phyloP scores from a whole-genome alignment of 2,329 filamentous ascomycete species.

The Hymenoscyphus fructigenus region DNA sequence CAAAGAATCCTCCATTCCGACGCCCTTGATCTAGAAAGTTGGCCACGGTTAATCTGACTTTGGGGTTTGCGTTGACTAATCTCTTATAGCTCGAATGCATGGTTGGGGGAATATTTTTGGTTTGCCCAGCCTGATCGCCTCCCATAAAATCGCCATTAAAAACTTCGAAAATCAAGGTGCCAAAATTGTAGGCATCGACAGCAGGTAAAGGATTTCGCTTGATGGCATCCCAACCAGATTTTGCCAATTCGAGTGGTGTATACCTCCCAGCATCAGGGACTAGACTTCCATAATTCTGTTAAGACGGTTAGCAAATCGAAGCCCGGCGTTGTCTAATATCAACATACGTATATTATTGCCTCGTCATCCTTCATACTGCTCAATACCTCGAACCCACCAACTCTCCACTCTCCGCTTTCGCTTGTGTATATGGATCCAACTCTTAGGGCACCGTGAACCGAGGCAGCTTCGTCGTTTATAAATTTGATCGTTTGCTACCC shows the following conservation, averaged over 20 bases:
- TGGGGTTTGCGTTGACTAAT: conserved; percentile 84
- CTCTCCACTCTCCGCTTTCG: conserved; percentile 96
- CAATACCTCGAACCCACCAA: conserved; percentile 88
- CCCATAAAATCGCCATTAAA: conserved; percentile 84
- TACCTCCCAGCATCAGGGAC: conserved; percentile 84
- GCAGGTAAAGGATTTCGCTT: conserved; percentile 79
- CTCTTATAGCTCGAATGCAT: conserved; percentile 94
- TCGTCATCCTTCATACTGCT: conserved; percentile 97
- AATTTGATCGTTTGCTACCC: conserved; percentile 84
- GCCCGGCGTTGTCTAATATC: not conserved
- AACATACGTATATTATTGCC: conserved; percentile 75
- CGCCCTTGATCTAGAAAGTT: conserved; percentile 89
- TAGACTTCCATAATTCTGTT: conserved; percentile 78
- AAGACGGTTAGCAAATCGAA: conserved; percentile 11
- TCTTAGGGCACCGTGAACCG: conserved; percentile 84
- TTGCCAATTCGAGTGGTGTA: conserved; percentile 81
- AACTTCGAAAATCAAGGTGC: conserved; percentile 80
- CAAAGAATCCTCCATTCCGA: conserved; percentile 82
- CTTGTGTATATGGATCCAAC: conserved; percentile 88
- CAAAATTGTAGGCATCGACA: conserved; percentile 85
- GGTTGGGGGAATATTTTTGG: conserved; percentile 77
- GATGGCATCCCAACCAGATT: conserved; percentile 86
- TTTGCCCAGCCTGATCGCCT: conserved; percentile 77
- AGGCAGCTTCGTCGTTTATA: conserved; percentile 89
- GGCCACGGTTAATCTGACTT: conserved; percentile 77